A percentile compares a stretch with the other conserved stretches of the same genome.
Conservation (phyloP, 2,329 filamentous ascomycete genomes). For the Xylaria digitata region DNA sequence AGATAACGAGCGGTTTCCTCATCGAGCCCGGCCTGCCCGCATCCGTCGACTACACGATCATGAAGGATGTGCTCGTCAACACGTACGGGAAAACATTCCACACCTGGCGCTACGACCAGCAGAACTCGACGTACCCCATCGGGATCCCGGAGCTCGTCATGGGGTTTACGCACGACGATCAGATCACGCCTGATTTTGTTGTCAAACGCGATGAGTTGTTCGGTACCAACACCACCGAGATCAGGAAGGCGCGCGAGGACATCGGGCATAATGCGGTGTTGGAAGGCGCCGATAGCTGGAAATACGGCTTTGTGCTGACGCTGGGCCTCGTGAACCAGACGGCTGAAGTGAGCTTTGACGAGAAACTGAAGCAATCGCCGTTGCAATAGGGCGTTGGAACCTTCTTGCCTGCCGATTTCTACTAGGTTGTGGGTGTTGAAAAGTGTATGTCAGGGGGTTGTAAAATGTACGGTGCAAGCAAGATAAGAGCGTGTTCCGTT, state of each 20-base stretch:
- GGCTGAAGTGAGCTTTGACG: too few relatives aligned
- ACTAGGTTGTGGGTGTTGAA: too few relatives aligned
- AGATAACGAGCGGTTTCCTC: conserved; percentile 43
- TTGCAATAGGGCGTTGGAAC: too few relatives aligned
- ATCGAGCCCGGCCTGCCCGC: conserved; percentile 37
- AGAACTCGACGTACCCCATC: conserved; percentile 60
- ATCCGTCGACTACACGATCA: conserved; percentile 43
- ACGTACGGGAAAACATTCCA: conserved; percentile 47
- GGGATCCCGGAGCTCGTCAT: conserved; percentile 73
- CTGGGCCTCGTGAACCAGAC: conserved; percentile 23
- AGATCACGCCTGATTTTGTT: conserved; percentile 53
- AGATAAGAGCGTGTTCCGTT: too few relatives aligned
- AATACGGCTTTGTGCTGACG: neutral
- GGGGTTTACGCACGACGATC: conserved; percentile 64
- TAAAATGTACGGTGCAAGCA: too few relatives aligned
- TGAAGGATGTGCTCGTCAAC: conserved; percentile 43
- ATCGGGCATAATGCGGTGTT: conserved; percentile 33
- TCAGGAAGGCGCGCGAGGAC: conserved; percentile 38
- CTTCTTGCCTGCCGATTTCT: too few relatives aligned
- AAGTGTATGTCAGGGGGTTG: too few relatives aligned
- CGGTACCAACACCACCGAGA: conserved; percentile 42
- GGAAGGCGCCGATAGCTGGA: conserved; percentile 36
- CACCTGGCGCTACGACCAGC: conserved; percentile 44
- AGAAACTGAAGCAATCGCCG: too few relatives aligned
- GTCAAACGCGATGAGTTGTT: conserved; percentile 40